Base-by-base conservation (phyloP, 2,329 filamentous ascomycete genomes). In the Penicillium sp. region DNA sequence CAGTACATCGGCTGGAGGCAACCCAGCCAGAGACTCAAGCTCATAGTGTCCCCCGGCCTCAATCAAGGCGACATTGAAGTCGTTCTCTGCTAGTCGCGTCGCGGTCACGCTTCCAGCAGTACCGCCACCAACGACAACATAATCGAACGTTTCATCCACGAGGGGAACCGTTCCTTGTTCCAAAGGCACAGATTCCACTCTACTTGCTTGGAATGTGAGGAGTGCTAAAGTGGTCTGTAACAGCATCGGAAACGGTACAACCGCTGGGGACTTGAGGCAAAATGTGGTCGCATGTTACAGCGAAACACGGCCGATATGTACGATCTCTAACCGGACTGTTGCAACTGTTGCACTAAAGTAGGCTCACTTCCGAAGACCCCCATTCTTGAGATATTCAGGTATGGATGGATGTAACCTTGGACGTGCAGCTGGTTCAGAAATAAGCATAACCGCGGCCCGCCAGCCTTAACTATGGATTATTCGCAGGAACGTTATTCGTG, bases 41-140 rank as follows among this genome's bases (percentile, higher is more conserved):
- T 73, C 68, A n/a, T 73, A 73, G 12, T 59, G 43, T 1, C 53
- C 58, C 2, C 68, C 70, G 2, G 68, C 69, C 45, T 72, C 69
- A 3, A 71, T 52, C 12, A 72, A 48, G 0, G 67, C 69, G 3
- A 71, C 69, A 8, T 51, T 57, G 22, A 64, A 59, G 3, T 47
- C 45, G 4, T 59, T 55, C 48, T 69, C 51, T 3, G 69, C 68
- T 10, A 70, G 53, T 26, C 65, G 61, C 3, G 60, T 66, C 9
- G 66, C 67, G 8, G 70, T 54, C 6, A 60, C 55, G 36, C 50
- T 59, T 5, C 70, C 69, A 5, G 61, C 60, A 0, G 67, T 68
- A 7, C 65, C 68, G 8, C 69, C 65, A 4, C 64, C 67, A 14
- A 67, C 62, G 30, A 71, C 59, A 9, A 69, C 49, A 30, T 66